phyloP scores from a whole-genome alignment of 2,329 filamentous ascomycete species.

The Scedosporium minutisporum region DNA sequence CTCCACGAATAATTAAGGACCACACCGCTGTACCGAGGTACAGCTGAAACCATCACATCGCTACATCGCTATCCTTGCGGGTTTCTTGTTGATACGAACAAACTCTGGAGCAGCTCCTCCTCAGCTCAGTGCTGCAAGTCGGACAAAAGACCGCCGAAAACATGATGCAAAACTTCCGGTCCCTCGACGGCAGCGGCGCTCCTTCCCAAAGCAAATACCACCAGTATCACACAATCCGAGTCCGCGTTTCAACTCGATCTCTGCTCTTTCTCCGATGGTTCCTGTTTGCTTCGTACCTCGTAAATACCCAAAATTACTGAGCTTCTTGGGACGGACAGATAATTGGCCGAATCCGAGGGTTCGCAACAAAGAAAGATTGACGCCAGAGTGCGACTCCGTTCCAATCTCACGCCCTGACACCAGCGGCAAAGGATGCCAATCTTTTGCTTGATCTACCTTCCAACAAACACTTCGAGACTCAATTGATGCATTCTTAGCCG shows the following conservation, averaged over 20 bases:
- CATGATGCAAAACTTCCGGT: too few relatives aligned
- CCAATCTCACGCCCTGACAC: not conserved
- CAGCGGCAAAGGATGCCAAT: not conserved
- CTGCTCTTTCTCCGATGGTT: too few relatives aligned
- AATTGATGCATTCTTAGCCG: constrained; percentile 2
- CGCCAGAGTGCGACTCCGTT: not conserved
- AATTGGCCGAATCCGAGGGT: not conserved
- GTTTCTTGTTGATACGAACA: not conserved
- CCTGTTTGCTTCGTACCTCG: too few relatives aligned
- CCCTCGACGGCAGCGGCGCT: too few relatives aligned
- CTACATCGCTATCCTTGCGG: not conserved
- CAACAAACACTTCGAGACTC: constrained; percentile 2
- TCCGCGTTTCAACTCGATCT: too few relatives aligned
- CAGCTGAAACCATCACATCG: not conserved
- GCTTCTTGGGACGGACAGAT: too few relatives aligned
- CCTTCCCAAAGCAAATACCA: too few relatives aligned
- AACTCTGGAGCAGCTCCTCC: not conserved
- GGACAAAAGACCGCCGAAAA: not conserved
- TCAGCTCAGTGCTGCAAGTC: not conserved
- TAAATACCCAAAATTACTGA: too few relatives aligned
- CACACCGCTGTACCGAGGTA: not conserved
- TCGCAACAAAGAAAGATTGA: not conserved
- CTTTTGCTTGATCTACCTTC: not conserved
- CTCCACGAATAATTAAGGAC: not conserved
- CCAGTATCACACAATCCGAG: too few relatives aligned